Conservation (phyloP, 2,329 filamentous ascomycete genomes). For the Apiospora pterosperma region DNA sequence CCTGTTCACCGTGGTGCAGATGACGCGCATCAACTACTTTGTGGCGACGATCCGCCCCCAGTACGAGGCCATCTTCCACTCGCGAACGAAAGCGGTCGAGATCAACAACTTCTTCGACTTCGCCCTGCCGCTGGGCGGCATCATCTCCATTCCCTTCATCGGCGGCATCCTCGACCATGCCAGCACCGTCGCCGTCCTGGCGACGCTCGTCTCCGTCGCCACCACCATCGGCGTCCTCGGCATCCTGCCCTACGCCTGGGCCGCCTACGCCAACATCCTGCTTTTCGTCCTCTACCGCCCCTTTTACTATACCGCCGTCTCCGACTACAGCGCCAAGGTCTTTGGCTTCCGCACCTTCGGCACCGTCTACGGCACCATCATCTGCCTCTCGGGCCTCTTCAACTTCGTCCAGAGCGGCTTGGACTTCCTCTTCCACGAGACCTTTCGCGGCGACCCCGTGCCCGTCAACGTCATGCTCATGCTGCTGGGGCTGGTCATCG, state of each 20-base stretch:
- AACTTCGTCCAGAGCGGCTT: constrained; percentile 82
- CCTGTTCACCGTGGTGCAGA: constrained; percentile 73
- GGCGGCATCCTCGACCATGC: constrained; percentile 75
- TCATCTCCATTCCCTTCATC: constrained; percentile 84
- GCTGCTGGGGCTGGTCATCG: constrained; percentile 58
- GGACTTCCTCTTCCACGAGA: constrained; percentile 72
- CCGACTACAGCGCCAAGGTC: constrained; percentile 86
- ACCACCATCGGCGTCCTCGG: constrained; percentile 76
- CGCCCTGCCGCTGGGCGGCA: constrained; percentile 78
- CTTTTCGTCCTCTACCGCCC: constrained; percentile 85
- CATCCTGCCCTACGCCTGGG: constrained; percentile 64
- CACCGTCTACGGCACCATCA: constrained; percentile 89
- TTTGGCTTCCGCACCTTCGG: constrained; percentile 91
- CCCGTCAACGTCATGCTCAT: constrained; percentile 74
- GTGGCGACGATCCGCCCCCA: constrained; percentile 82
- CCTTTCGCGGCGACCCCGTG: constrained; percentile 68
- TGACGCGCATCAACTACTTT: constrained; percentile 88
- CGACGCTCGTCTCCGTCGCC: constrained; percentile 65
- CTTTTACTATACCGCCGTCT: constrained; percentile 88
- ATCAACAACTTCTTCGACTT: constrained; percentile 86
- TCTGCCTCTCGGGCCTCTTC: constrained; percentile 77
- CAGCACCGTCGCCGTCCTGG: constrained; percentile 68
- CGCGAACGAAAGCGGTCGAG: constrained; percentile 55
- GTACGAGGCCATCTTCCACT: constrained; percentile 71
- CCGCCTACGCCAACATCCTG: constrained; percentile 71